Evolutionary conservation across 257 asterid genomes (phyloP).

Genomic region (Nicotiana tabacum): DNA sequence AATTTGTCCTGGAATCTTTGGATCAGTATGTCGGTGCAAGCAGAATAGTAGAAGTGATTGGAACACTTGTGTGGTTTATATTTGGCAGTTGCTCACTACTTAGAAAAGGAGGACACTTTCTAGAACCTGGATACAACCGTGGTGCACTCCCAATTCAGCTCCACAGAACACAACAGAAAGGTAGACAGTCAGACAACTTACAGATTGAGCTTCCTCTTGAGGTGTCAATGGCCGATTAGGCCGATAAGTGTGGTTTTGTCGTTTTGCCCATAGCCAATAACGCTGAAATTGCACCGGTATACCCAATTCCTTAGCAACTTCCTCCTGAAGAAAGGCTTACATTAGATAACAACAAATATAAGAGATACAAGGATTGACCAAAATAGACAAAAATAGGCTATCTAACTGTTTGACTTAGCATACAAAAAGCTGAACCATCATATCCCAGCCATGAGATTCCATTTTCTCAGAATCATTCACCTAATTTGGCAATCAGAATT

Average conservation of each 20-base stretch:
- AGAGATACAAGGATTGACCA: background rate
- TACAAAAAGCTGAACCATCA: background rate
- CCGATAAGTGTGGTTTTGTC: slow-evolving; percentile 83
- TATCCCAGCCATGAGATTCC: background rate
- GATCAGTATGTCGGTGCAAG: background rate
- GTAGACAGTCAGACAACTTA: slow-evolving; percentile 26
- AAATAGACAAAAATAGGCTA: background rate
- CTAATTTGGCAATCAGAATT: slow-evolving; percentile 9
- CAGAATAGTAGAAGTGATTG: background rate
- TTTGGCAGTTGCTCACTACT: background rate
- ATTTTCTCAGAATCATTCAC: slow-evolving; percentile 5
- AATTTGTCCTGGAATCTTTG: background rate
- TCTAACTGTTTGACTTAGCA: background rate
- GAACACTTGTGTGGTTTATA: background rate
- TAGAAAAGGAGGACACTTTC: background rate
- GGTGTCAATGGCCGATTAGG: slow-evolving; percentile 76
- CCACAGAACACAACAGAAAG: slow-evolving; percentile 4
- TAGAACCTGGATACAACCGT: slow-evolving; percentile 3
- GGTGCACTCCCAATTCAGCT: background rate
- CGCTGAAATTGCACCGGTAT: slow-evolving; percentile 75
- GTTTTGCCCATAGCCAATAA: slow-evolving; percentile 90
- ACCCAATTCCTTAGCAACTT: slow-evolving; percentile 78
- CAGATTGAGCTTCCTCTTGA: slow-evolving; percentile 74
- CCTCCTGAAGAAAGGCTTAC: slow-evolving; percentile 47
- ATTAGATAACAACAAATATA: background rate